phyloP scores from a whole-genome alignment of 139 green algal genomes.

The Marvania coccoides region DNA sequence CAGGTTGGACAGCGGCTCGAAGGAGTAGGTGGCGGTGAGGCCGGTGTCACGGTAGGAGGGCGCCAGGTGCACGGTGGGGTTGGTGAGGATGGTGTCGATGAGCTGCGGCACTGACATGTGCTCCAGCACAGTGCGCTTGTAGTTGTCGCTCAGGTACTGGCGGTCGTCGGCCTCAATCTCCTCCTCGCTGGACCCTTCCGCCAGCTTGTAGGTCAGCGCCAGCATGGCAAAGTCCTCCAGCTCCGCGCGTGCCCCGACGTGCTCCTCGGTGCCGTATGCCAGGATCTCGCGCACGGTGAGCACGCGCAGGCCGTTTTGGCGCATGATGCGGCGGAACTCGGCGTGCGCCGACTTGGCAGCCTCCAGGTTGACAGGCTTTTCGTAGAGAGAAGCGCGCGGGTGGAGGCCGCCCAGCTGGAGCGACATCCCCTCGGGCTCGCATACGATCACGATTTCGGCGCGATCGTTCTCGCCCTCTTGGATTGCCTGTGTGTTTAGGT shows the following conservation, averaged over 20 bases:
- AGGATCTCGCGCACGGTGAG: slow-evolving; percentile 88
- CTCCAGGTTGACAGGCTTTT: slow-evolving; percentile 91
- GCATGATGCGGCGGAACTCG: slow-evolving; percentile 75
- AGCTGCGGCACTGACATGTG: slow-evolving; percentile 81
- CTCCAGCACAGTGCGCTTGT: slow-evolving; percentile 76
- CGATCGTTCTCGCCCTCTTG: slow-evolving; percentile 34
- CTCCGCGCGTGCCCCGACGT: slow-evolving; percentile 72
- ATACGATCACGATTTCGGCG: slow-evolving; percentile 63
- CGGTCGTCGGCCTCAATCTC: slow-evolving; percentile 57
- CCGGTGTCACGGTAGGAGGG: slow-evolving; percentile 50
- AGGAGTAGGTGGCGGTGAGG: slow-evolving; percentile 78
- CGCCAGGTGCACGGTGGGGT: slow-evolving; percentile 71
- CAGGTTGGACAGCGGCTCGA: slow-evolving; percentile 89
- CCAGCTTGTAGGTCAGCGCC: slow-evolving; percentile 48
- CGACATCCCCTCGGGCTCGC: slow-evolving; percentile 78
- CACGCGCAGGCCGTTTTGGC: slow-evolving; percentile 69
- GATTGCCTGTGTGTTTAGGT: slow-evolving; percentile 2
- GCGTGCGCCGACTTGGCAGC: slow-evolving; percentile 66
- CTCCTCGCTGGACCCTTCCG: slow-evolving; percentile 27
- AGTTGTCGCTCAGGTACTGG: slow-evolving; percentile 70
- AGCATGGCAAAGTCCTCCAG: slow-evolving; percentile 81
- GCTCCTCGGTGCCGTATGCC: slow-evolving; percentile 60
- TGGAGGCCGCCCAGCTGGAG: slow-evolving; percentile 93
- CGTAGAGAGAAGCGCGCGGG: slow-evolving; percentile 82
- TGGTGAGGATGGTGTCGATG: slow-evolving; percentile 87